Percentiles rank a stretch among this genome's conserved stretches.
Conservation (phyloP, 805 yeast genomes). For the Blastobotrys parvus region DNA sequence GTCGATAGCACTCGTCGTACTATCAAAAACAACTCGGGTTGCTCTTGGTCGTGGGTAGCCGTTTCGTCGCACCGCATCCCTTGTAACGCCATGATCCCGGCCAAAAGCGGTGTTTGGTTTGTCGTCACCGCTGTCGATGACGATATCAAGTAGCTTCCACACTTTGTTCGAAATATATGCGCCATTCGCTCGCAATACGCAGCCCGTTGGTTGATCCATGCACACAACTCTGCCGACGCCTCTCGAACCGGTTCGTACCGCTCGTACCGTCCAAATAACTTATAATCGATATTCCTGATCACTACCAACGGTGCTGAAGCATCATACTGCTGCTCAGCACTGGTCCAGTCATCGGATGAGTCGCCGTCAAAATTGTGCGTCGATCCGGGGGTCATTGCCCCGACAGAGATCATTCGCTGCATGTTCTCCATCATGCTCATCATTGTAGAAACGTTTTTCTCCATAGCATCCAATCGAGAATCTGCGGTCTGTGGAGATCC, state of each 20-base stretch:
- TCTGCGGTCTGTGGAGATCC: not conserved
- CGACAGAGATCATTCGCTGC: not conserved
- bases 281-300: conserved; percentile 13
- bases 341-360: not conserved
- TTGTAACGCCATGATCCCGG: conserved; percentile 11
- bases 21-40: conserved; percentile 38
- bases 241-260: conserved; percentile 27
- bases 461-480: not conserved
- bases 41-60: conserved; percentile 40
- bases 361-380: not conserved
- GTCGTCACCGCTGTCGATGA: no score
- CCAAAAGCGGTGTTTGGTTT: conserved; percentile 7
- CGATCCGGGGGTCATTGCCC: not conserved
- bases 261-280: conserved; percentile 17
- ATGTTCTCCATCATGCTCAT: not conserved
- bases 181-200: conserved; percentile 38
- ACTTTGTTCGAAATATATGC: conserved; percentile 40
- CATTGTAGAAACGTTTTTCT: not conserved
- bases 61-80: conserved; percentile 41
- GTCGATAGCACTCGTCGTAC: conserved; percentile 43
- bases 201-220: conserved; percentile 38
- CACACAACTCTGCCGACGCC: conserved; percentile 37
- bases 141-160: conserved; percentile 46
- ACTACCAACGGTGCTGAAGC: conserved; percentile 30
- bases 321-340: conserved; percentile 22